Evolutionary conservation across 2,329 filamentous ascomycete genomes (phyloP).

Genomic region (Microascus cirrosus): DNA sequence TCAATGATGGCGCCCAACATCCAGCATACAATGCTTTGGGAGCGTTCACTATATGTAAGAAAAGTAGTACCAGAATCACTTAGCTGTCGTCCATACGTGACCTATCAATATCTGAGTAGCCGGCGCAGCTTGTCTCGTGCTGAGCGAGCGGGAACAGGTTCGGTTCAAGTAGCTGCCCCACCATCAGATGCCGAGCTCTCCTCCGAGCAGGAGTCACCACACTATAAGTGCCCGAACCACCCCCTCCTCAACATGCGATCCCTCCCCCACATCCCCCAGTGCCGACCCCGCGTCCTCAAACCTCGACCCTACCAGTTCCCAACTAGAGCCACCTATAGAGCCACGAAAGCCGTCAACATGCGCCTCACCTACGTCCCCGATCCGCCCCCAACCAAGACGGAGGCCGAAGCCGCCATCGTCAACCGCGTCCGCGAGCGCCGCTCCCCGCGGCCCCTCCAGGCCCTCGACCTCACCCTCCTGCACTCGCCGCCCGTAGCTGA

Average conservation of each 20-base stretch:
- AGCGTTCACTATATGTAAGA: no score
- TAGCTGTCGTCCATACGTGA: no score
- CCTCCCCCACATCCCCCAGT: neutral
- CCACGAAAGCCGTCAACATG: slow-evolving; percentile 32
- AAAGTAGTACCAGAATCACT: no score
- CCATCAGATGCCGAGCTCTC: neutral
- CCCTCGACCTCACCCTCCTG: slow-evolving; percentile 65
- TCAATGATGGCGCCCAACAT: no score
- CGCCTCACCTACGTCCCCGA: slow-evolving; percentile 54
- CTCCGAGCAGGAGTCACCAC: neutral
- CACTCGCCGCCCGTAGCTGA: slow-evolving; percentile 65
- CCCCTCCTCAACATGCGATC: neutral
- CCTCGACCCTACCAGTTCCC: neutral
- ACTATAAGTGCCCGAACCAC: neutral
- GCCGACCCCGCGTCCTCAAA: neutral
- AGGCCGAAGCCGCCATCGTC: slow-evolving; percentile 46
- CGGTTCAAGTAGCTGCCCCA: neutral
- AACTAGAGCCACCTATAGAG: neutral
- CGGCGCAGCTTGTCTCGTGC: neutral
- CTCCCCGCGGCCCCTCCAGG: slow-evolving; percentile 56
- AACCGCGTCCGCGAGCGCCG: slow-evolving; percentile 54
- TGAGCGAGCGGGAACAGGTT: neutral
- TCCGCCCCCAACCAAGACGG: slow-evolving; percentile 30
- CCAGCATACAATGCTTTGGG: no score
- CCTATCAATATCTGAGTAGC: no score